Conservation (phyloP, 1,284 basidiomycete species). For the Puccinia coronata region DNA sequence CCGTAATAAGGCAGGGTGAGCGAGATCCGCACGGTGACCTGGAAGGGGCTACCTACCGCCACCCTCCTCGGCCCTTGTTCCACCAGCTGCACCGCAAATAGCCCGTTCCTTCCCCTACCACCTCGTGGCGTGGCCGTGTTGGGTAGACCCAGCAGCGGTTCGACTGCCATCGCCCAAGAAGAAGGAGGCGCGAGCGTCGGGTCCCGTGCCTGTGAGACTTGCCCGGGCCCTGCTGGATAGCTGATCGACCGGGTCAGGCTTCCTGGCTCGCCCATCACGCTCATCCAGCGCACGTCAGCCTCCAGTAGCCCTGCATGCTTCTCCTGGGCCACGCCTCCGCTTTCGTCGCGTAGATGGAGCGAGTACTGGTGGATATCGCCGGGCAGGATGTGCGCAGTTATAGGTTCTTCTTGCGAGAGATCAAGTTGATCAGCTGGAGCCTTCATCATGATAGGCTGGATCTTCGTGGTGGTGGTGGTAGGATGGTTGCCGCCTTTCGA, state of each 20-base stretch:
- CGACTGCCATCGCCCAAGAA: not conserved
- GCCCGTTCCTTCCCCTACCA: too few relatives aligned
- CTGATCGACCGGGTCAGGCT: not conserved
- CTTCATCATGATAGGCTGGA: not conserved
- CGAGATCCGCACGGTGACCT: not conserved
- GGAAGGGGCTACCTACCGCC: not conserved
- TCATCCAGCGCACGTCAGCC: not conserved
- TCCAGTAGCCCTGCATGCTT: not conserved
- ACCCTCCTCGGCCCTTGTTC: not conserved
- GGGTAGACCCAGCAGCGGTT: too few relatives aligned
- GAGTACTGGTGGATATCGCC: not conserved
- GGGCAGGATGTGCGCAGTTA: not conserved
- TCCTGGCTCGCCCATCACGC: conserved; percentile 19
- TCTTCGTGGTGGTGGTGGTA: not conserved
- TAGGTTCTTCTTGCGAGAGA: too few relatives aligned
- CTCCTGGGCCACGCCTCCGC: not conserved
- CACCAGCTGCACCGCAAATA: not conserved
- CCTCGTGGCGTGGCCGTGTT: too few relatives aligned
- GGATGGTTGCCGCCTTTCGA: not conserved
- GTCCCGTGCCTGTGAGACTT: too few relatives aligned
- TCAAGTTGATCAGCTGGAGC: not conserved
- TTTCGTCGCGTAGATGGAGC: not conserved
- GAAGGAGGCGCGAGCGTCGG: not conserved
- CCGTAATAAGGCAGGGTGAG: too few relatives aligned
- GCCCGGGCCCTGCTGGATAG: too few relatives aligned